These are phyloP conservation scores for Pseudomassariella vexata DNA, from an alignment of 2,329 filamentous ascomycete genomes.

Conservation along the genomic window DNA sequence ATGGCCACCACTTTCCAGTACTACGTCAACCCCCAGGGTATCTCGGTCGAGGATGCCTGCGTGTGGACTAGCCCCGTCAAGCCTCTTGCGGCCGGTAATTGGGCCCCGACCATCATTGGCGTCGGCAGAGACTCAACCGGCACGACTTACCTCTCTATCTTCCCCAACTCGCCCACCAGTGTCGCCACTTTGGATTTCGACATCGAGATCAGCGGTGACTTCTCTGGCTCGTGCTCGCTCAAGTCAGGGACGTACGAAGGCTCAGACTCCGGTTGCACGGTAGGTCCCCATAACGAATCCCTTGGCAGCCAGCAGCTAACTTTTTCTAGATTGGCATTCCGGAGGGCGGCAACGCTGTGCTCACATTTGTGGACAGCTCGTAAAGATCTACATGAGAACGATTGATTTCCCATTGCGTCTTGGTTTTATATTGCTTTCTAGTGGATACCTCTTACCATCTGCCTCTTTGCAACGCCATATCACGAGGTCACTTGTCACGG, in stretches of 20 bases:
- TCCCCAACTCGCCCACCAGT: slow-evolving; percentile 77
- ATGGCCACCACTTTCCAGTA: slow-evolving; percentile 78
- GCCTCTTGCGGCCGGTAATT: slow-evolving; percentile 67
- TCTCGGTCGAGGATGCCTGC: slow-evolving; percentile 63
- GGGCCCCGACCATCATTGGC: slow-evolving; percentile 79
- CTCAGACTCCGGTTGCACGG: slow-evolving; percentile 68
- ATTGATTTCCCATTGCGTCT: slow-evolving; percentile 17
- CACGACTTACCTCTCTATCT: slow-evolving; percentile 74
- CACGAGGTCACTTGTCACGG: slow-evolving; percentile 15
- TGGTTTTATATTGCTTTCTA: slow-evolving; percentile 24
- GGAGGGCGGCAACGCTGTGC: slow-evolving; percentile 33
- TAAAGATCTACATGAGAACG: slow-evolving; percentile 8
- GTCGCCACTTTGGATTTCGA: slow-evolving; percentile 67
- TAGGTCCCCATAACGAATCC: slow-evolving; percentile 43
- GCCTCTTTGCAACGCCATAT: slow-evolving; percentile 16
- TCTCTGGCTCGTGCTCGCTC: slow-evolving; percentile 55
- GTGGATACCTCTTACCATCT: slow-evolving; percentile 26
- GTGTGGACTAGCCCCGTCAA: slow-evolving; percentile 56
- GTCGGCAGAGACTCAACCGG: slow-evolving; percentile 62
- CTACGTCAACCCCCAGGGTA: slow-evolving; percentile 85
- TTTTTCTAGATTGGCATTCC: slow-evolving; percentile 34
- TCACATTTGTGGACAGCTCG: slow-evolving; percentile 35
- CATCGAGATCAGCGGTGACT: slow-evolving; percentile 68
- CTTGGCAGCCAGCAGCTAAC: slow-evolving; percentile 11
- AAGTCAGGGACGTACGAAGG: slow-evolving; percentile 56